Percentiles rank a stretch among this genome's conserved stretches.
Evolutionary conservation across 2,329 filamentous ascomycete genomes (phyloP).

Genomic region (Malbranchea cinnamomea): DNA sequence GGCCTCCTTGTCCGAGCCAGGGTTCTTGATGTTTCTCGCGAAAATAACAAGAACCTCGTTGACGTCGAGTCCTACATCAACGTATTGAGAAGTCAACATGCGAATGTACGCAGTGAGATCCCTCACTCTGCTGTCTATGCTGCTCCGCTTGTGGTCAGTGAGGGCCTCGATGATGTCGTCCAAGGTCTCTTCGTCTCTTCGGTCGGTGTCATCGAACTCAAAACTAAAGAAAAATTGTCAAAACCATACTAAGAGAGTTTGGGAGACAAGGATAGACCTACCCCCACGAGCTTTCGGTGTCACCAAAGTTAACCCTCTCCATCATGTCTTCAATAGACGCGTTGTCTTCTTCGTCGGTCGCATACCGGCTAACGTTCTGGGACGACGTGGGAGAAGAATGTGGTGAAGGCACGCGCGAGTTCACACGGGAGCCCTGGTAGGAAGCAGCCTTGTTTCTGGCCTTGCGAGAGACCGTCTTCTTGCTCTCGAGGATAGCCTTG

Average conservation of each 20-base stretch:
- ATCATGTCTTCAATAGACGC: constrained; percentile 32
- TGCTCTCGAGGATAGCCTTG: constrained; percentile 50
- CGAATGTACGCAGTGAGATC: constrained; percentile 47
- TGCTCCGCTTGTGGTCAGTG: constrained; percentile 64
- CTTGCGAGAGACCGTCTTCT: constrained; percentile 50
- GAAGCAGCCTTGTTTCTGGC: constrained; percentile 4
- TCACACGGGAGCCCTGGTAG: constrained; percentile 15
- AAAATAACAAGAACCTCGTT: constrained; percentile 51
- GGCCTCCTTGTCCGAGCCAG: constrained; percentile 53
- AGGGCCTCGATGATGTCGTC: constrained; percentile 55
- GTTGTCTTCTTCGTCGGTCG: constrained; percentile 44
- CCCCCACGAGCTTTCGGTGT: too few species aligned
- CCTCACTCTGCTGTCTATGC: constrained; percentile 52
- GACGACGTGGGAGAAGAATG: constrained; percentile 39
- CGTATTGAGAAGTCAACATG: constrained; percentile 53
- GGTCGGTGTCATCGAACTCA: neutral
- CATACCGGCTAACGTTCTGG: constrained; percentile 38
- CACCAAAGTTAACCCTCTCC: constrained; percentile 46
- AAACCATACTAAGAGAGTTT: too few species aligned
- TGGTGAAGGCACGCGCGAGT: constrained; percentile 38
- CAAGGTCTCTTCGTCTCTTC: constrained; percentile 23
- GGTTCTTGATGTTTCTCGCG: constrained; percentile 53
- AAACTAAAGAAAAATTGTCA: neutral
- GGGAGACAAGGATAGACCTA: too few species aligned
- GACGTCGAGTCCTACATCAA: constrained; percentile 47